Conservation (phyloP, 1,284 basidiomycete genomes). For the Stygiomarasmius scandens region DNA sequence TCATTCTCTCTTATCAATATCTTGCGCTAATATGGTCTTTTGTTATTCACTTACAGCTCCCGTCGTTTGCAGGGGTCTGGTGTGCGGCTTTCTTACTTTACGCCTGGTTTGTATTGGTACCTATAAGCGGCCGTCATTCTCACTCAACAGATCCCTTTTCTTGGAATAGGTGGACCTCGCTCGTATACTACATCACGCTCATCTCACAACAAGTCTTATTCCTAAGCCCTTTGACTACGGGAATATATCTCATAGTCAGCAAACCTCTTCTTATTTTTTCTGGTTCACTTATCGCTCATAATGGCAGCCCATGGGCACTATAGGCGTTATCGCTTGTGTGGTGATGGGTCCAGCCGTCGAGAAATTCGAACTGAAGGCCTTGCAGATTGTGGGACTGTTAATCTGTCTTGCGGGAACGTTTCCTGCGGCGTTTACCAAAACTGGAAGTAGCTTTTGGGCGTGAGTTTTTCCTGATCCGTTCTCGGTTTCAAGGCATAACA, state of each 20-base stretch:
- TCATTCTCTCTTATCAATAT: too few relatives aligned
- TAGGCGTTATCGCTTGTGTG: not conserved
- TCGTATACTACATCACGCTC: constrained; percentile 5
- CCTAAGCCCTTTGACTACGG: constrained; percentile 3
- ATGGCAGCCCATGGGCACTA: constrained; percentile 2
- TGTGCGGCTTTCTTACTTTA: constrained; percentile 7
- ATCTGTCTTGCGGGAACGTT: not conserved
- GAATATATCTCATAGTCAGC: constrained; percentile 5
- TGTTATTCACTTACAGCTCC: not conserved
- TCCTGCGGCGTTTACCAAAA: constrained; percentile 6
- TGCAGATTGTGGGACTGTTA: not conserved
- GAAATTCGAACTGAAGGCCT: constrained; percentile 6
- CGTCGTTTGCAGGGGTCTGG: constrained; percentile 9
- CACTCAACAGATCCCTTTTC: not conserved
- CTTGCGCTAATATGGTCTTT: not conserved
- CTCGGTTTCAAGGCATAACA: too few relatives aligned
- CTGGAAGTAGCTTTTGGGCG: constrained; percentile 2
- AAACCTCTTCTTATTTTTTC: not conserved
- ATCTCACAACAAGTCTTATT: constrained; percentile 7
- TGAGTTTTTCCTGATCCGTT: not conserved
- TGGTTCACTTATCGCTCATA: not conserved
- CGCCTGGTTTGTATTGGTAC: constrained; percentile 1
- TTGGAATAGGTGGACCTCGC: constrained; percentile 4
- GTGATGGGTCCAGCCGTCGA: constrained; percentile 3
- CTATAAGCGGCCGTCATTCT: not conserved